Evolutionary conservation across 495 filamentous ascomycete species (phyloP).

Genomic region (Daldinia decipiens): DNA sequence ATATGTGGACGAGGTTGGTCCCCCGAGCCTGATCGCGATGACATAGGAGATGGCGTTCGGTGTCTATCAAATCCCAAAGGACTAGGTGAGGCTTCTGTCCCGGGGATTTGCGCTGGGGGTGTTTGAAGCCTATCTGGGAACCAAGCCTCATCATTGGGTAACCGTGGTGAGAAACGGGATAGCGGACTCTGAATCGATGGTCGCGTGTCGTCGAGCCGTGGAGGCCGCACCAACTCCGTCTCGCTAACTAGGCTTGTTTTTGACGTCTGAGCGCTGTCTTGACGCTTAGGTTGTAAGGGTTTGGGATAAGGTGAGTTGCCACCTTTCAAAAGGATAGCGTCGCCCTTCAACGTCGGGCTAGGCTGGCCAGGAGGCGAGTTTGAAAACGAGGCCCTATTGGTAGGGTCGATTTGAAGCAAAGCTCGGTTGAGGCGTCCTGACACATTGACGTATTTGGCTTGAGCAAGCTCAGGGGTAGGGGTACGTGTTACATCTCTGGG

Average conservation of each 20-base stretch:
- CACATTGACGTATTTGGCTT: conserved; percentile 58
- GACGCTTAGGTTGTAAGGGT: conserved; percentile 39
- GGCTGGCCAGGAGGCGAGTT: conserved; percentile 45
- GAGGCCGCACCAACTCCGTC: conserved; percentile 7
- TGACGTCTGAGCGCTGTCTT: conserved; percentile 4
- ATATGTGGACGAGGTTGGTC: conserved; percentile 21
- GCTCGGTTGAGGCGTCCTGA: conserved; percentile 42
- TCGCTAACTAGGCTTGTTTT: background rate
- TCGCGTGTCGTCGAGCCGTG: conserved; percentile 3
- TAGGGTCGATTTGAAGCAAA: conserved; percentile 46
- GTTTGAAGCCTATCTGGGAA: conserved; percentile 32
- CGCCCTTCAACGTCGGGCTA: conserved; percentile 47
- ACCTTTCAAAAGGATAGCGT: conserved; percentile 21
- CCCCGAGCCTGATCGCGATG: conserved; percentile 18
- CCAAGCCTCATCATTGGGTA: conserved; percentile 14
- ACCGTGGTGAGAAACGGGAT: conserved; percentile 20
- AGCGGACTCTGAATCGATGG: conserved; percentile 19
- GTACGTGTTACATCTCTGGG: conserved; percentile 53
- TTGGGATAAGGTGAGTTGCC: conserved; percentile 37
- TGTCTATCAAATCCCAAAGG: conserved; percentile 31
- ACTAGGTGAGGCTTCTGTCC: conserved; percentile 37
- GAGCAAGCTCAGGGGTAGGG: conserved; percentile 50
- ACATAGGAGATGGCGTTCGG: conserved; percentile 32
- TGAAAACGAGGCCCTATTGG: conserved; percentile 48
- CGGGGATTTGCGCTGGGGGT: conserved; percentile 32